Conservation (phyloP, 2,329 filamentous ascomycete species). For the Colletotrichum viniferum region DNA sequence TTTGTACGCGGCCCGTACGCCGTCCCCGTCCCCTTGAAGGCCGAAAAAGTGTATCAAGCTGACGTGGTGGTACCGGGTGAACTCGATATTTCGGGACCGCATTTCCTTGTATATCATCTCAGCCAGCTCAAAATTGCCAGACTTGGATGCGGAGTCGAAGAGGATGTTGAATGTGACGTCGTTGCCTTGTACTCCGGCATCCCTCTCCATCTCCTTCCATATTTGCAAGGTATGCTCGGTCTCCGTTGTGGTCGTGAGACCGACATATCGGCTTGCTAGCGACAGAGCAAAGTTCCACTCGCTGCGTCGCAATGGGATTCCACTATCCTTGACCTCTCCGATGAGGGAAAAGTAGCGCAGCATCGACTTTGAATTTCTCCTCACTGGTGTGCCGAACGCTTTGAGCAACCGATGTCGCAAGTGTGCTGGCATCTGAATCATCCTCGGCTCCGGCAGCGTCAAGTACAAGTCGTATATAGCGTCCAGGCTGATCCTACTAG, state of each 20-base stretch:
- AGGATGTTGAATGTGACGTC: slow-evolving; percentile 92
- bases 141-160: slow-evolving; percentile 86
- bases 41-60: slow-evolving; percentile 86
- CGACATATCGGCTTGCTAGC: slow-evolving; percentile 76
- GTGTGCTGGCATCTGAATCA: slow-evolving; percentile 51
- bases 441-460: slow-evolving; percentile 55
- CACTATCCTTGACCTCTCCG: slow-evolving; percentile 79
- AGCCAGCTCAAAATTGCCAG: slow-evolving; percentile 81
- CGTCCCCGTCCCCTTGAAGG: slow-evolving; percentile 72
- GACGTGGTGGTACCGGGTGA: slow-evolving; percentile 82
- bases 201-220: slow-evolving; percentile 89
- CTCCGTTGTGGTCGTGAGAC: slow-evolving; percentile 60
- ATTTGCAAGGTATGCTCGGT: slow-evolving; percentile 73
- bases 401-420: slow-evolving; percentile 69
- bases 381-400: slow-evolving; percentile 68
- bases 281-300: slow-evolving; percentile 89
- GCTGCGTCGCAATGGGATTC: slow-evolving; percentile 66
- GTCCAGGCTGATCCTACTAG: slow-evolving; percentile 43
- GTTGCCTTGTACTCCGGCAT: slow-evolving; percentile 67
- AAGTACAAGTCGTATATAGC: slow-evolving; percentile 54
- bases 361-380: slow-evolving; percentile 67
- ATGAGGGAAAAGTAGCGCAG: slow-evolving; percentile 83
- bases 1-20: slow-evolving; percentile 77
- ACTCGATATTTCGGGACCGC: slow-evolving; percentile 66
- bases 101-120: slow-evolving; percentile 88